Evolutionary conservation across 768 basidiomycete species (phyloP).

Genomic region (Pleurotus cornucopiae): DNA sequence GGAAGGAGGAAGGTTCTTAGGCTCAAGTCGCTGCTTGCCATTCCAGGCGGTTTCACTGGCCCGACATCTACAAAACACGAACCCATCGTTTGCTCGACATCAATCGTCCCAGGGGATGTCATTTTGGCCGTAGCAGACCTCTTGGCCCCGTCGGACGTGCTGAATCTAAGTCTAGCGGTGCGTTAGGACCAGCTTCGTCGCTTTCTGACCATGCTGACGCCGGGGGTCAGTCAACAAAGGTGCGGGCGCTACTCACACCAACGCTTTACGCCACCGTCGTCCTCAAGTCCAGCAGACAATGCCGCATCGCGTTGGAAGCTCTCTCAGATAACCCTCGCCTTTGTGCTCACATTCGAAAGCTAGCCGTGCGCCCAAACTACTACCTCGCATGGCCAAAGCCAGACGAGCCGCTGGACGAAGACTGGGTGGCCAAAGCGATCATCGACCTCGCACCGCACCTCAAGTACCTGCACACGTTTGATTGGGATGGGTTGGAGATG

Average conservation of each 20-base stretch:
- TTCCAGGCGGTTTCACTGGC: neutral
- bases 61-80: neutral
- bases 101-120: neutral
- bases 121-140: conserved; percentile 2
- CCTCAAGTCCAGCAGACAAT: conserved; percentile 38
- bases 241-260: neutral
- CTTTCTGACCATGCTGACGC: neutral
- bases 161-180: conserved; percentile 4
- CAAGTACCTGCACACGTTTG: conserved; percentile 36
- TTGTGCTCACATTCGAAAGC: conserved; percentile 34
- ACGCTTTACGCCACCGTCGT: conserved; percentile 39
- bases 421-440: conserved; percentile 35
- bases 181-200: neutral
- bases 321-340: conserved; percentile 29
- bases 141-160: conserved; percentile 2
- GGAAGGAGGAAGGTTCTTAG: too few species aligned
- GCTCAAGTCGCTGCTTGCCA: neutral
- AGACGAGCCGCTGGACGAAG: conserved; percentile 32
- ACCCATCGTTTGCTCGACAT: neutral
- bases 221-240: neutral
- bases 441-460: conserved; percentile 26
- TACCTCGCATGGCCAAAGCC: conserved; percentile 47
- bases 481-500: conserved; percentile 50
- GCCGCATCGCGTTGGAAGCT: conserved; percentile 31
- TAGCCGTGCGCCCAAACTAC: conserved; percentile 46